Conservation (phyloP, 2,329 filamentous ascomycete genomes). For the Aspergillus aculeatinus region DNA sequence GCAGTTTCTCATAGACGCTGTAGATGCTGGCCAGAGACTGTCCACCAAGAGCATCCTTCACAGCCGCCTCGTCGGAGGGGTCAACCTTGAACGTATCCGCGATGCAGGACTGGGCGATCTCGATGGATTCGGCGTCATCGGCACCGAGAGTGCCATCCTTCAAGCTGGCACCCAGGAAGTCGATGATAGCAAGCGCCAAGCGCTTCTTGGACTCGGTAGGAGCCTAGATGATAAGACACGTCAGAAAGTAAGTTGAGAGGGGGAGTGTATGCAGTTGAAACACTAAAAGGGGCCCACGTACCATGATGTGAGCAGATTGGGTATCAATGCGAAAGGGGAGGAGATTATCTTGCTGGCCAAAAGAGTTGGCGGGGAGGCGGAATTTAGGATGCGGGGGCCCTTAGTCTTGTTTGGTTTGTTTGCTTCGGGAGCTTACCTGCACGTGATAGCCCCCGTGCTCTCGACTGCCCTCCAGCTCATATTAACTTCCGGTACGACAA, state of each 20-base stretch:
- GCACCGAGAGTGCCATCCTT: constrained; percentile 83
- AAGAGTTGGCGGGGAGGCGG: constrained; percentile 17
- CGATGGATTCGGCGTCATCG: constrained; percentile 90
- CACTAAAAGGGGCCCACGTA: constrained; percentile 6
- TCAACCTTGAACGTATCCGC: constrained; percentile 94
- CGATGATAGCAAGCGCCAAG: constrained; percentile 93
- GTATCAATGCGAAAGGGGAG: not conserved
- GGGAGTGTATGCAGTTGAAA: not conserved
- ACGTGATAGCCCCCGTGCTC: constrained; percentile 19
- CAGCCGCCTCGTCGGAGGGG: constrained; percentile 69
- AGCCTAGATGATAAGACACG: constrained; percentile 29
- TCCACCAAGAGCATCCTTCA: constrained; percentile 74
- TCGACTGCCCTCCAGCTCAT: constrained; percentile 7
- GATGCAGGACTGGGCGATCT: constrained; percentile 93
- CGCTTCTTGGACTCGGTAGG: constrained; percentile 68
- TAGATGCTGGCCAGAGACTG: constrained; percentile 92
- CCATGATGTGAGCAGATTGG: constrained; percentile 19
- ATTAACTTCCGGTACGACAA: constrained; percentile 6
- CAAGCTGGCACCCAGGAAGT: constrained; percentile 83
- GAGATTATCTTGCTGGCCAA: constrained; percentile 11
- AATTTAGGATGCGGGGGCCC: constrained; percentile 22
- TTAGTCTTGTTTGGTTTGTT: constrained; percentile 20
- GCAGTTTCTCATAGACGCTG: constrained; percentile 93
- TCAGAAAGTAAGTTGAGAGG: not conserved
- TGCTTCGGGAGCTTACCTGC: constrained; percentile 12